phyloP scores from a whole-genome alignment of 73 alveolate species.

The Paramecium tetraurelia region DNA sequence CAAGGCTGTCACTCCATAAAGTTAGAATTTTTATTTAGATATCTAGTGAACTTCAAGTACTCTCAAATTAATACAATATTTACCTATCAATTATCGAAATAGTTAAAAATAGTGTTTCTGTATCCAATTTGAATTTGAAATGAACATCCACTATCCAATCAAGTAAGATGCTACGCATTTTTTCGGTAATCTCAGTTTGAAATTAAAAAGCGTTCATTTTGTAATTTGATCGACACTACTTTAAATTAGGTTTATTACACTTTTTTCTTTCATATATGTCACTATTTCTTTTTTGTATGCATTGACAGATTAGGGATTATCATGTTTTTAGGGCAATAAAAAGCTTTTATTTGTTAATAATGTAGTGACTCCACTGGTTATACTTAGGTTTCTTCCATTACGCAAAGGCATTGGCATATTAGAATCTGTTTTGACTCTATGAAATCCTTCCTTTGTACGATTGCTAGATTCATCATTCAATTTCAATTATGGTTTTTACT shows the following conservation, averaged over 20 bases:
- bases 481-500: background rate
- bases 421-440: constrained; percentile 39
- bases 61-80: constrained; percentile 42
- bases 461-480: background rate
- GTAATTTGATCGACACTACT: background rate
- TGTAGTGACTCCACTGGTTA: constrained; percentile 6
- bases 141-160: constrained; percentile 87
- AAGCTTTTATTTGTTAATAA: background rate
- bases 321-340: background rate
- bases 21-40: constrained; percentile 70
- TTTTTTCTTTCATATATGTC: background rate
- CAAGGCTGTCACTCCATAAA: constrained; percentile 80
- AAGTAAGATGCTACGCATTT: constrained; percentile 80
- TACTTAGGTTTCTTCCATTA: constrained; percentile 41
- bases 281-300: constrained; percentile 5
- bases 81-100: constrained; percentile 77
- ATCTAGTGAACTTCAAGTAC: background rate
- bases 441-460: background rate
- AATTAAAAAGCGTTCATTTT: constrained; percentile 39
- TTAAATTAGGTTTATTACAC: background rate
- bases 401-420: constrained; percentile 2
- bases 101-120: constrained; percentile 76
- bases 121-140: constrained; percentile 67
- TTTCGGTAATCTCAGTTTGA: constrained; percentile 72
- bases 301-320: background rate